A percentile compares a stretch with the other conserved stretches of the same genome.
phyloP scores from a whole-genome alignment of 495 filamentous ascomycete species.

The Penicillium verhagenii region DNA sequence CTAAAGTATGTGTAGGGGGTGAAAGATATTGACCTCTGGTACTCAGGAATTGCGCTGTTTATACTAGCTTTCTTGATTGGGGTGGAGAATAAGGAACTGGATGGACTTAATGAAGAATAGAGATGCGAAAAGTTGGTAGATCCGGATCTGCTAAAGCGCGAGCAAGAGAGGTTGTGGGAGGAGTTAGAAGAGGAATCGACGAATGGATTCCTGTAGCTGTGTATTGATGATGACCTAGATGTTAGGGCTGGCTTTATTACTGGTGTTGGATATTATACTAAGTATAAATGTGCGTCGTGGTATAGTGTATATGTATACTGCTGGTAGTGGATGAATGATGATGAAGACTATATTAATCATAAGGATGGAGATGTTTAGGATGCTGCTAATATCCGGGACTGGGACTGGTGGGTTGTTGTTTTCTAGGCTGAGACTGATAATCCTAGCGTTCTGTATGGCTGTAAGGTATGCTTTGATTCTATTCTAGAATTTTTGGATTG shows the following conservation, averaged over 20 bases:
- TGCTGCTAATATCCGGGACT: slow-evolving; percentile 7
- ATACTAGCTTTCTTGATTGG: not conserved
- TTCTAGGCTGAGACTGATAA: slow-evolving; percentile 6
- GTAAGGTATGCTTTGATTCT: slow-evolving; percentile 8
- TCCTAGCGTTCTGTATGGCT: slow-evolving; percentile 5
- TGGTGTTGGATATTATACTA: not conserved
- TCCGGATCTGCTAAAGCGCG: not conserved
- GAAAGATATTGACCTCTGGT: not conserved
- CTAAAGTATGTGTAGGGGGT: not conserved
- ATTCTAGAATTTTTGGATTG: slow-evolving; percentile 12
- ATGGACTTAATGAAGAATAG: not conserved
- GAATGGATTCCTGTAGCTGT: not conserved
- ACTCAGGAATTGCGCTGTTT: not conserved
- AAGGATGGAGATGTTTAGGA: slow-evolving; percentile 4
- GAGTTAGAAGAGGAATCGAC: not conserved
- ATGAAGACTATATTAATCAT: no score
- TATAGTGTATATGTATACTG: not conserved
- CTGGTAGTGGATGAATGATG: not conserved
- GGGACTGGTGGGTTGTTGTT: slow-evolving; percentile 8
- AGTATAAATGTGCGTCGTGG: not conserved
- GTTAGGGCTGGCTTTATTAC: not conserved
- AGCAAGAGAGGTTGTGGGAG: not conserved
- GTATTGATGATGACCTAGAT: not conserved
- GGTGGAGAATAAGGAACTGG: not conserved
- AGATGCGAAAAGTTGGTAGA: not conserved